These are phyloP conservation scores for Fusarium acutatum DNA, from an alignment of 2,329 filamentous ascomycete species.

Conservation along the genomic window DNA sequence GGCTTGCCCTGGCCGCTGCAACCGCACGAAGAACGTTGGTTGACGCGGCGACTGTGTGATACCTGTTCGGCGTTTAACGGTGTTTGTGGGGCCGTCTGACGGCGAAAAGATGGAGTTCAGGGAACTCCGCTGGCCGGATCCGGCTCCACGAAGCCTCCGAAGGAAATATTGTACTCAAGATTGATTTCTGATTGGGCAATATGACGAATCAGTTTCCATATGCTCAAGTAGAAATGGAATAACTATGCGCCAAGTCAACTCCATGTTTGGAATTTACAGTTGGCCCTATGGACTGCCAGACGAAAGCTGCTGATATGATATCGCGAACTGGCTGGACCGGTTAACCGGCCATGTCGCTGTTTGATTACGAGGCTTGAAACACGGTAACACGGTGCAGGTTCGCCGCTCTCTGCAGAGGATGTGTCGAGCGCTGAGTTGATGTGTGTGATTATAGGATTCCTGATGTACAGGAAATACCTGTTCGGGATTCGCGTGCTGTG, in stretches of 20 bases:
- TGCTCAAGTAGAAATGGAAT: too few species aligned
- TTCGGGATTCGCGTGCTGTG: conserved; percentile 19
- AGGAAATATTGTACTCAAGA: neutral
- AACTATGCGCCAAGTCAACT: neutral
- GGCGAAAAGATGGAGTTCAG: conserved; percentile 25
- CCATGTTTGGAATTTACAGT: neutral
- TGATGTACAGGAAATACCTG: conserved; percentile 25
- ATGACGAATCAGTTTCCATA: neutral
- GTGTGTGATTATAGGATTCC: neutral
- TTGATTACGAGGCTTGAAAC: neutral
- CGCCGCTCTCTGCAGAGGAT: neutral
- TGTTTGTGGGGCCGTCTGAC: conserved; percentile 19
- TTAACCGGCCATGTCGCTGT: neutral
- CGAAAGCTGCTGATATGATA: neutral
- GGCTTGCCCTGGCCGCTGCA: neutral
- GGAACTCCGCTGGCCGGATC: conserved; percentile 20
- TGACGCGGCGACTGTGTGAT: neutral
- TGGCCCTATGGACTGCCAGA: neutral
- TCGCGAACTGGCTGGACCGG: neutral
- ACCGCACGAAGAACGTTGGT: conserved; percentile 6
- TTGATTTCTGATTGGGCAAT: neutral
- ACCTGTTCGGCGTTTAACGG: neutral
- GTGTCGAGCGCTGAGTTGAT: neutral
- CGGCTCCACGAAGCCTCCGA: conserved; percentile 13
- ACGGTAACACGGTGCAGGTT: neutral